Evolutionary conservation across 352 stramenopile genomes (phyloP).

Genomic region (Phytopythium kandeliae): DNA sequence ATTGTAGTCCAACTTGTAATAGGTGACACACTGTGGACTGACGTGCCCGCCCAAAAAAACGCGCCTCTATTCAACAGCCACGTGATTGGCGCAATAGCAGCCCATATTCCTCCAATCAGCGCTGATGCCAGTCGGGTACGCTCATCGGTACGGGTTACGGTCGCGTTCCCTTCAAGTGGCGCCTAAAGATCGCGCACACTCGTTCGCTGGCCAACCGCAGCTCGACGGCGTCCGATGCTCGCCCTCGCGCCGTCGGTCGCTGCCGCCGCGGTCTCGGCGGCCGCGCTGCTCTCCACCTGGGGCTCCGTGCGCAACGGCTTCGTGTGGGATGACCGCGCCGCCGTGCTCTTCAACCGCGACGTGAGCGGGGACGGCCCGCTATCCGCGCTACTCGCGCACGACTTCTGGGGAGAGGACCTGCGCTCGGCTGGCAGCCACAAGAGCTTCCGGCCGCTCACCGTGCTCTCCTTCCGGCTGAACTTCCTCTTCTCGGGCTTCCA

Average conservation of each 20-base stretch:
- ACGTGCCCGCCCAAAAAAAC: conserved; percentile 4
- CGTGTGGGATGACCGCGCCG: conserved; percentile 89
- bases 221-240: too few relatives aligned
- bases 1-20: too few relatives aligned
- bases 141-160: too few relatives aligned
- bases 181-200: too few relatives aligned
- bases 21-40: too few relatives aligned
- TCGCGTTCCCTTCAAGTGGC: too few relatives aligned
- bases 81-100: not conserved
- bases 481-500: conserved; percentile 36
- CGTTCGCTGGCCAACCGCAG: too few relatives aligned
- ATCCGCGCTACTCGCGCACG: conserved; percentile 56
- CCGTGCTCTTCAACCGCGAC: conserved; percentile 64
- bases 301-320: conserved; percentile 60
- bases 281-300: conserved; percentile 43
- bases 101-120: too few relatives aligned
- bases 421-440: conserved; percentile 65
- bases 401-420: conserved; percentile 87
- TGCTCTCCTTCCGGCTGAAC: conserved; percentile 73
- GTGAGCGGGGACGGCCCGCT: conserved; percentile 23
- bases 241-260: not conserved
- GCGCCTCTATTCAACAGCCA: not conserved
- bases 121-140: too few relatives aligned
- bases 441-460: conserved; percentile 82
- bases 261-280: conserved; percentile 15